Percentiles rank a stretch among this genome's conserved stretches.
Conservation (phyloP, 2,329 filamentous ascomycete species). For the Diplodia corticola region DNA sequence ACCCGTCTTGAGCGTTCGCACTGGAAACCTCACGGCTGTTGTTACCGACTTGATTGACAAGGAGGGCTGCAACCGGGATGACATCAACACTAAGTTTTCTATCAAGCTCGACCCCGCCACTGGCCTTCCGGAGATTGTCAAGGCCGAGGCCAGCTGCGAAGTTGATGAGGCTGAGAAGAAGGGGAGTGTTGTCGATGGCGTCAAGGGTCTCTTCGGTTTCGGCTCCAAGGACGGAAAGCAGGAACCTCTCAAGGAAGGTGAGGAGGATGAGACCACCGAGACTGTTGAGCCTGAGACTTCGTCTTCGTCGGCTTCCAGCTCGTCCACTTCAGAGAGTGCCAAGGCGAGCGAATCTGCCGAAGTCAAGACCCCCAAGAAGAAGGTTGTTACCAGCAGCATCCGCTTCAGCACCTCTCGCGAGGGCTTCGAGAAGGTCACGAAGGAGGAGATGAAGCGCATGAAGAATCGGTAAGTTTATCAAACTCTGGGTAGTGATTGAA, state of each 20-base stretch:
- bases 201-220: slow-evolving; percentile 95
- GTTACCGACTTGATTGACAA: slow-evolving; percentile 76
- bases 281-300: slow-evolving; percentile 36
- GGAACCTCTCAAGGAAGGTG: slow-evolving; percentile 61
- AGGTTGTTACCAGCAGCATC: slow-evolving; percentile 54
- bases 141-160: slow-evolving; percentile 82
- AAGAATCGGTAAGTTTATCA: slow-evolving; percentile 54
- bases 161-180: slow-evolving; percentile 64
- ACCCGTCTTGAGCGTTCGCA: slow-evolving; percentile 66
- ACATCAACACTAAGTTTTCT: slow-evolving; percentile 77
- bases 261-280: slow-evolving; percentile 48
- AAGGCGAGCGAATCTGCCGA: slow-evolving; percentile 49
- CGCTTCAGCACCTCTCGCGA: slow-evolving; percentile 47
- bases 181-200: slow-evolving; percentile 83
- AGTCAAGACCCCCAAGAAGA: slow-evolving; percentile 48
- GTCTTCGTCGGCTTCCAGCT: slow-evolving; percentile 45
- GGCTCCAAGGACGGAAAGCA: slow-evolving; percentile 85
- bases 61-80: slow-evolving; percentile 72
- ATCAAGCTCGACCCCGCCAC: slow-evolving; percentile 71
- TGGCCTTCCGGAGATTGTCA: slow-evolving; percentile 76
- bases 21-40: slow-evolving; percentile 82
- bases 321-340: slow-evolving; percentile 49
- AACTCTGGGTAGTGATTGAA: background rate
- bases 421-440: slow-evolving; percentile 58
- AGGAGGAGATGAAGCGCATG: slow-evolving; percentile 60